phyloP scores from a whole-genome alignment of 139 green algal species.

The Klebsormidium nitens region DNA sequence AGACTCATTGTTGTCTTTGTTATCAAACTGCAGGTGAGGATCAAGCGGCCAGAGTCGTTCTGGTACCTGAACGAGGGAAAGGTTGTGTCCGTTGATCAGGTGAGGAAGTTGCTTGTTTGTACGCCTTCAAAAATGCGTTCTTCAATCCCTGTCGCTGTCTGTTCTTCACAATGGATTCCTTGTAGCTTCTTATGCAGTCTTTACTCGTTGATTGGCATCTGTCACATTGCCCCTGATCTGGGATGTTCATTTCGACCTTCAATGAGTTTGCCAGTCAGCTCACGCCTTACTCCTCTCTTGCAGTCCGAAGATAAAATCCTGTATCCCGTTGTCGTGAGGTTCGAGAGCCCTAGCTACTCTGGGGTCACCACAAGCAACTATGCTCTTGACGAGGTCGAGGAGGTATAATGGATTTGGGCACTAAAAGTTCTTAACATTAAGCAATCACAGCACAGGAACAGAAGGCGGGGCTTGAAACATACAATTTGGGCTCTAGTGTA shows the following conservation, averaged over 20 bases:
- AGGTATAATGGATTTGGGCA: too few relatives aligned
- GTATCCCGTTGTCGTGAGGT: slow-evolving; percentile 95
- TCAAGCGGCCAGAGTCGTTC: slow-evolving; percentile 96
- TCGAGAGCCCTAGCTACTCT: slow-evolving; percentile 97
- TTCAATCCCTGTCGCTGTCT: neutral
- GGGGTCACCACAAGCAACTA: slow-evolving; percentile 99
- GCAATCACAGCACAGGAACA: too few relatives aligned
- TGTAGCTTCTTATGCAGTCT: neutral
- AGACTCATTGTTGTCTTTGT: too few relatives aligned
- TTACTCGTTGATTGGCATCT: neutral
- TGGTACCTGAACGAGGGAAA: slow-evolving; percentile 98
- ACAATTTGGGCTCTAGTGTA: too few relatives aligned
- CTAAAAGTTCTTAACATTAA: too few relatives aligned
- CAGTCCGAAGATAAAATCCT: slow-evolving; percentile 51
- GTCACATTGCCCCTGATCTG: neutral
- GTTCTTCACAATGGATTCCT: neutral
- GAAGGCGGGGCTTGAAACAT: too few relatives aligned
- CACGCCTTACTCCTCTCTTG: neutral
- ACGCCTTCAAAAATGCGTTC: neutral
- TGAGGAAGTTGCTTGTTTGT: too few relatives aligned
- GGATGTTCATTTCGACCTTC: neutral
- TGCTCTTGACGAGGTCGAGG: slow-evolving; percentile 80
- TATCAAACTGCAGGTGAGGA: slow-evolving; percentile 92
- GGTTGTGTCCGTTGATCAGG: slow-evolving; percentile 96
- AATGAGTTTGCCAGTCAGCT: neutral